Base-by-base conservation (phyloP, 2,329 filamentous ascomycete genomes). In the Cadophora sp. region DNA sequence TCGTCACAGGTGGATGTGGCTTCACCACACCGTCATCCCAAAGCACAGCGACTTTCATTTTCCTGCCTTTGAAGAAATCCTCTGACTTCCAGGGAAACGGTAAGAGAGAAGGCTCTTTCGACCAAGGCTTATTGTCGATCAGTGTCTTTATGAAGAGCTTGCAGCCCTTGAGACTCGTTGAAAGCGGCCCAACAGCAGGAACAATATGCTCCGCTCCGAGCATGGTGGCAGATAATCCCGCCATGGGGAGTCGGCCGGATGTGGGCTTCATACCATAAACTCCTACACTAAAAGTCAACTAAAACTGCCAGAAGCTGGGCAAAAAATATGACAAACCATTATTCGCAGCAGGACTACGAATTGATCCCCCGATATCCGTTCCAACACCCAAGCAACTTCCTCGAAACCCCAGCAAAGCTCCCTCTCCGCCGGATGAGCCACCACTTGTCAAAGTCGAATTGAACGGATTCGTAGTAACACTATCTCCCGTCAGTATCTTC, bases 41-140 rank as follows among this genome's bases (percentile, higher is more conserved):
- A 56, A 89, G 78, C 1, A 89, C 82, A 0, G 84, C 90, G n/a
- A 92, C 81, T 72, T 85, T 88, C 6, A 91, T 77, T 69, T 85
- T 87, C 67, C 78, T 78, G 0, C 65, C 65, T 19, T 67, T 50
- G 77, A 81, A 43, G 53, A 71, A 75, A 76, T 81, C 66, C 40
- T 73, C 73, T 22, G 77, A 76, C 56, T 76, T 78, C 86, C 86
- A 89, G 0, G 85, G 83, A 3, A 87, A 82, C 0, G 84, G 84
- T 0, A 87, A 73, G 46, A 84, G 81, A 37, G 82, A 82, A 0
- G 85, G 84, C 62, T 89, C 87, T 26, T 80, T 74, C 1, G 79
- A 76, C 85, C 86, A 88, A 0, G 85, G 85, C 66, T 84, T 79
- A 1, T 80, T 77, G 62, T 76, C 76, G 58, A 82, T 72, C 22